Evolutionary conservation across 2,329 filamentous ascomycete genomes (phyloP).

Genomic region (Mariannaea sp.): DNA sequence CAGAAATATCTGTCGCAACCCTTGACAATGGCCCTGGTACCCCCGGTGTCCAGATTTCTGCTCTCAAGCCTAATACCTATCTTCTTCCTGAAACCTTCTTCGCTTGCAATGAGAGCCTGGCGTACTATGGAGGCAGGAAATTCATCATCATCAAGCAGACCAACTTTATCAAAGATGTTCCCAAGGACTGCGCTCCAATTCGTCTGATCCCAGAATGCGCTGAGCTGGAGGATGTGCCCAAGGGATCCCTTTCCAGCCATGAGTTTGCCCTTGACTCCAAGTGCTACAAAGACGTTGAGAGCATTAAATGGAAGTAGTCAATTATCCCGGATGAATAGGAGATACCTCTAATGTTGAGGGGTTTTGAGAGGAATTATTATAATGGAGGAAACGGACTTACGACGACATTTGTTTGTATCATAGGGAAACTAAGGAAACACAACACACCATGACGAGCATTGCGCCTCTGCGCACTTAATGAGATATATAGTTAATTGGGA

Average conservation of each 20-base stretch:
- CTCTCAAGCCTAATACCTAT: conserved; percentile 32
- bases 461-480: conserved; percentile 4
- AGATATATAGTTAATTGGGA: conserved; percentile 5
- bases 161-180: conserved; percentile 35
- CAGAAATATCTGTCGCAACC: conserved; percentile 38
- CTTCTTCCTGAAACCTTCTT: conserved; percentile 45
- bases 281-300: conserved; percentile 49
- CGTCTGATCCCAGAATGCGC: conserved; percentile 52
- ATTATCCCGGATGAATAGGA: conserved; percentile 1
- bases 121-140: conserved; percentile 47
- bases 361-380: background rate
- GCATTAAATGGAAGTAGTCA: conserved; percentile 37
- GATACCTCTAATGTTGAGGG: background rate
- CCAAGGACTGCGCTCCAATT: conserved; percentile 48
- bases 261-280: conserved; percentile 43
- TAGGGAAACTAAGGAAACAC: background rate
- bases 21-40: conserved; percentile 46
- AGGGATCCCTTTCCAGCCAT: conserved; percentile 46
- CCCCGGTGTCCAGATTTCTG: conserved; percentile 41
- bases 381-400: background rate
- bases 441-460: background rate
- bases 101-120: conserved; percentile 49
- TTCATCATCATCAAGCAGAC: conserved; percentile 48
- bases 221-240: conserved; percentile 42
- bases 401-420: background rate